Evolutionary conservation across 1,139 yeast genomes (phyloP).

Genomic region (Protomyces inundatus): DNA sequence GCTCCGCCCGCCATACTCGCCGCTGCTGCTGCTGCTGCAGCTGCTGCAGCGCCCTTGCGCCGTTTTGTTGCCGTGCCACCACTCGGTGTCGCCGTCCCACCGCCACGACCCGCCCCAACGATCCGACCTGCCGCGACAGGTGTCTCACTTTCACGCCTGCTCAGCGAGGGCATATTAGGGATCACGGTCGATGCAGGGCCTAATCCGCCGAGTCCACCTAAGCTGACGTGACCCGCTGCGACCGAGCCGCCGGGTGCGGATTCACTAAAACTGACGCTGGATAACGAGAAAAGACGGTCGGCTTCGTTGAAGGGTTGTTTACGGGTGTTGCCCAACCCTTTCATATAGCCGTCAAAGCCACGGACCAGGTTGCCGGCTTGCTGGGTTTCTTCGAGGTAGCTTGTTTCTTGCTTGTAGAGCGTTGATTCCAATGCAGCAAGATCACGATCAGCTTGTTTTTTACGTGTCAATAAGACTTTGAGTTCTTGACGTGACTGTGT

Average conservation of each 20-base stretch:
- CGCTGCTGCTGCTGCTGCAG: neutral
- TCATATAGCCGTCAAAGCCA: slow-evolving; percentile 80
- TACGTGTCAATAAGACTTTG: slow-evolving; percentile 57
- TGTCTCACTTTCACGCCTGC: neutral
- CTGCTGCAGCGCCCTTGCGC: neutral
- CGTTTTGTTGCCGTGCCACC: neutral
- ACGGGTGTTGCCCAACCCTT: slow-evolving; percentile 38
- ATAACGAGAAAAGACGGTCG: slow-evolving; percentile 78
- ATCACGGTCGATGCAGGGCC: neutral
- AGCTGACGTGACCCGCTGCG: neutral
- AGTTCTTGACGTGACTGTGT: slow-evolving; percentile 63
- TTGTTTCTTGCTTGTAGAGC: slow-evolving; percentile 75
- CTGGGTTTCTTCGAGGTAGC: slow-evolving; percentile 64
- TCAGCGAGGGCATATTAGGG: neutral
- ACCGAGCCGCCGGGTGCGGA: slow-evolving; percentile 3
- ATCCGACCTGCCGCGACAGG: neutral
- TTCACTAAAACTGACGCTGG: slow-evolving; percentile 59
- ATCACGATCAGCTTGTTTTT: slow-evolving; percentile 60
- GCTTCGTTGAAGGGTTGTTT: slow-evolving; percentile 63
- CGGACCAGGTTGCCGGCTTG: slow-evolving; percentile 72
- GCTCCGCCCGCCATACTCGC: neutral
- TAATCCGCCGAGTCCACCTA: no score
- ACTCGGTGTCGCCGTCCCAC: neutral
- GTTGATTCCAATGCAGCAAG: slow-evolving; percentile 64
- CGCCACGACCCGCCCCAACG: neutral